Evolutionary conservation across 2,329 filamentous ascomycete species (phyloP), one percentile per base, ranked within the genome.

Genomic region (Ophiocordyceps camponoti-leonardi): DNA sequence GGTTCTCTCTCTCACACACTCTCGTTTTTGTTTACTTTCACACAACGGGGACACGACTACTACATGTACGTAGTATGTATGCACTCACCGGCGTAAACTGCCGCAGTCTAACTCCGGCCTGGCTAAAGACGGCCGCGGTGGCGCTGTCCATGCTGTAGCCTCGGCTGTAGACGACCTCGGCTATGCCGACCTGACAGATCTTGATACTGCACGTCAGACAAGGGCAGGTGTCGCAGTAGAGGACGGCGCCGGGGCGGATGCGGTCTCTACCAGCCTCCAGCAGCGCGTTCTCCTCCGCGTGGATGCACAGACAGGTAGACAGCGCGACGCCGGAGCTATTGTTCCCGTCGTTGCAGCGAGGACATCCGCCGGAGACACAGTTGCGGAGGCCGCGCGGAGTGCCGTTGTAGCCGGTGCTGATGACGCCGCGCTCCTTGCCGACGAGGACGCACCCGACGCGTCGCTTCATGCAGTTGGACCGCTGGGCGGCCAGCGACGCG

Each of bases 131-230:
- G 44, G 76, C 75, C 10, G 88, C 86, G 35, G 86, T 84, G 61
- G 86, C 78, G 39, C 69, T 75, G 58, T 98, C 92, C 82, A 98
- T 95, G 60, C 90, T 90, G 61, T 98, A 98, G 23, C 83, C 79
- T 58, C 93, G 83, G 52, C 79, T 88, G 57, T 94, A 98, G 14
- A 98, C 88, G 14, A 98, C 92, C 68, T 98, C 92, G 40, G 77
- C 79, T 52, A 98, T 94, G 18, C 92, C 92, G 8, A 96, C 86
- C 66, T 98, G 92, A 20, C 86, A 85, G 57, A 98, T 96, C 68
- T 98, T 98, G 68, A 98, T 94, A 56, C 86, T 94, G 64, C 92
- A 98, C 2, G 92, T 98, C 61, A 98, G 69, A 60, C 92, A 98
- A 4, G 92, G 92, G 62, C 92, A 98, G 53, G 88, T 95, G 59